Evolutionary conservation across 164 flowering plant species (phyloP).

Genomic region (Tetracentron sinense): DNA sequence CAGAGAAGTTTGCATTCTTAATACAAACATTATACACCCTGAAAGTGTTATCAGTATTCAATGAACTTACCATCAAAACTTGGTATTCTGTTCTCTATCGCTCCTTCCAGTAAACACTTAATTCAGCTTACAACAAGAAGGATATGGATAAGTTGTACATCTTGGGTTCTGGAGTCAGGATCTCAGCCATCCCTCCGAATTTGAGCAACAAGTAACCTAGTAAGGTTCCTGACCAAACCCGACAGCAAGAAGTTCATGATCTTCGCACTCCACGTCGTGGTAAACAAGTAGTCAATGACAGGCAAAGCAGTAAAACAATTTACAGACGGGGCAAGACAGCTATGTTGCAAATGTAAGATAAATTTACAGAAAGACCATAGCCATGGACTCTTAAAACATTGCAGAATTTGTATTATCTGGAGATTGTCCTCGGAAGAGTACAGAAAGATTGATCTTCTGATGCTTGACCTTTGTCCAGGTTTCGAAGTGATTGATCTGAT

Average conservation of each 20-base stretch:
- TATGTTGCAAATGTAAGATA: conserved; percentile 1
- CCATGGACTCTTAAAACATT: neutral
- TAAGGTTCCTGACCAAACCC: neutral
- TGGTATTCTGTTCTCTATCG: neutral
- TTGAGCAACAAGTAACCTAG: neutral
- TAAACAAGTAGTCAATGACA: neutral
- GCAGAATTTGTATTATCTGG: conserved; percentile 15
- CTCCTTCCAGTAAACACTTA: neutral
- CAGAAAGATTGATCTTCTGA: conserved; percentile 8
- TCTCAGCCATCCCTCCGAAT: neutral
- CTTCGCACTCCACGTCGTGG: conserved; percentile 1
- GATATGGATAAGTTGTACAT: conserved; percentile 17
- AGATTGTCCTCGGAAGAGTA: conserved; percentile 14
- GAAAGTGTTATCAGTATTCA: neutral
- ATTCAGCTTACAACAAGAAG: conserved; percentile 7
- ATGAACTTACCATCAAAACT: neutral
- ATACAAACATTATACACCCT: neutral
- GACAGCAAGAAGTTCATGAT: neutral
- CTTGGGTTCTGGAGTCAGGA: neutral
- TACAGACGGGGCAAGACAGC: neutral
- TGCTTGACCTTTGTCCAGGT: conserved; percentile 12
- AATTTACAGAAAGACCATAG: conserved; percentile 6
- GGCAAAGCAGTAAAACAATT: neutral
- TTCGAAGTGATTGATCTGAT: conserved; percentile 19
- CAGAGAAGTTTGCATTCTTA: neutral